Evolutionary conservation across 768 basidiomycete species (phyloP), one percentile per base, ranked within the genome.

Genomic region (Pulveroboletus sp.): DNA sequence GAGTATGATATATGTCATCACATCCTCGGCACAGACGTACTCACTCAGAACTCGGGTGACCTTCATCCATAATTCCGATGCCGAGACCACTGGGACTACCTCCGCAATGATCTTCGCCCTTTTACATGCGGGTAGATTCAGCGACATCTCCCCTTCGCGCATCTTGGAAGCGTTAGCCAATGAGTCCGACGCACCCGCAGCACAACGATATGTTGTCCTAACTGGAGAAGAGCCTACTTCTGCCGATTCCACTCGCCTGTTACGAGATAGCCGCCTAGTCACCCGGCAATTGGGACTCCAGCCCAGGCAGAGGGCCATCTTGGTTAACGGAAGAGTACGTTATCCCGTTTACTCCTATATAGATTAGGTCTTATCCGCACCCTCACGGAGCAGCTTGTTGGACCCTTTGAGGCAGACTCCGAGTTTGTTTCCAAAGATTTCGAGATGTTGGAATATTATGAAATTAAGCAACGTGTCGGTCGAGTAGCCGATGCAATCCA

Each of bases 291-390:
- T 91, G 3, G 76, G 76, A n/a, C 59, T 93, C 26, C 57, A 63
- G 12, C 78, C 83, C 2, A 86, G 85, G 0, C 69, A 84, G 50
- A 73, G 73, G 18, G 89, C 77, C 1, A 50, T 97, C 33, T 52
- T 94, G 32, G 71, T 89, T 45, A 96, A 96, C 57, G 95, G 94
- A 24, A 75, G 94, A 30, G 92, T 94, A 62, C 64, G 86, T 71
- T 8, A 14, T 51, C 3, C 14, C 21, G 8, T 50, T 24, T 17
- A 24, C 17, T 3, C 3, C 5, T 26, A 26, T 28, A 32, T 28
- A 28, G 33, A 6, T 44, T 46, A 38, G 39, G 11, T 50, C 52
- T 56, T 41, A 51, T 40, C 28, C 11, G 31, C 6, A 33, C 21
- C 43, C 26, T 50, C 45, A 26, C 47, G 28, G 32, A 47, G 47